Base-by-base conservation (phyloP, 345 rosid species). In the Murraya paniculata region DNA sequence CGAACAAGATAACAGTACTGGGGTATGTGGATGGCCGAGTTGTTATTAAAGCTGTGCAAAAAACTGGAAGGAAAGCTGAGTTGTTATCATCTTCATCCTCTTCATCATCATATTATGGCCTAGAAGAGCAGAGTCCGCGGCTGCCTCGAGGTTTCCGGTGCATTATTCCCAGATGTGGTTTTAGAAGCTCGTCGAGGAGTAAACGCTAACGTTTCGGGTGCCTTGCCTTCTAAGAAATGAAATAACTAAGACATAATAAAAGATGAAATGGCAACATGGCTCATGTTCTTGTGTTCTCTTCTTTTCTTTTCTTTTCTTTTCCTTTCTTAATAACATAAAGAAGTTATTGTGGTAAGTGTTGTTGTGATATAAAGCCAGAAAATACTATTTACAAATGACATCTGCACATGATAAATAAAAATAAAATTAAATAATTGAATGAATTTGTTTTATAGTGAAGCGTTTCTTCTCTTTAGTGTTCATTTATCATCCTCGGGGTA, bases 61-160 rank as follows among this genome's bases (percentile, higher is more conserved):
- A 50, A 81, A 83, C 81, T 1, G 88, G 88, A 58, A 78, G 79
- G 48, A 83, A 65, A 56, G 84, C 81, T 1, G 81, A 76, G 75
- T 67, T 73, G 3, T 72, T 75, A 79, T 68, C 72, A 1, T 48
- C 77, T 3, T 19, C 57, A 1, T 21, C 74, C 0, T 25, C 60
- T 41, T 14, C 82, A 9, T 35, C 48, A 6, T 39, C 72, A 4
- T 45, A 28, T 48, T 30, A 24, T 35, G 31, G 36, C 2, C 57
- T 48, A 56, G 55, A 79, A 1, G 56, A 59, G 5, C 72, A 74
- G 14, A 80, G 77, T 57, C 85, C 85, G 22, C 76, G 82, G 55
- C 36, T 81, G 41, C 74, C 83, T 1, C 24, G 50, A 16, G 81
- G 81, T 1, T 84, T 81, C 41, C 67, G 81, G 7, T 82, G 88